Base-by-base conservation (phyloP, 139 green algal genomes). In the Chlorella ohadii region DNA sequence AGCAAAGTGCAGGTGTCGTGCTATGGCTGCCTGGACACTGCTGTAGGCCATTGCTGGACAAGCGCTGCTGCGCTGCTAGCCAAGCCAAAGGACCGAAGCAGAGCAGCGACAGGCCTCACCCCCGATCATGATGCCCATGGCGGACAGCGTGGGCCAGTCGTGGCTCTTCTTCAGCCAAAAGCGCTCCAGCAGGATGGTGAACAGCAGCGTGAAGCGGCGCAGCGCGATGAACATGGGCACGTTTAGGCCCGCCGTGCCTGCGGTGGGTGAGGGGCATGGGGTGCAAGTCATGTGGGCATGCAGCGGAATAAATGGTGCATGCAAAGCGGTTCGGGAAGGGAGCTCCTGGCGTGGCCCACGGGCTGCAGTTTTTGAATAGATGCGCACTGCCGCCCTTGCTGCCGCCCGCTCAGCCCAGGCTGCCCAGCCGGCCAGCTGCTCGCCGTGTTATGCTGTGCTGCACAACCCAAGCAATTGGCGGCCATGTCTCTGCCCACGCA, bases 201-300 rank as follows among this genome's bases (percentile, higher is more conserved):
- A 91, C 20, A 96, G 68, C 85, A 96, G 79, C 22, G 91, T 95
- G 80, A 95, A 95, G 28, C 93, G 85, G 28, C 93, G 88, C 41
- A 96, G 86, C 17, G 91, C 93, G 55, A 96, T 95, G 85, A 95
- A 96, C 93, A 96, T 96, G 16, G 93, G 93, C 7, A 96, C 88
- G 79, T 90, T 95, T 1, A 96, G 85, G 25, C 91, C 93, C 13
- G 81, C 89, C 16, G 93, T 96, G 77, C 92, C 91, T 88, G 71
- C 38, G 63, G n/a, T n/a, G n/a, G n/a, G n/a, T n/a, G n/a, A n/a
- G n/a, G n/a, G n/a, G n/a, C n/a, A n/a, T n/a, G n/a, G n/a, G n/a
- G n/a, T n/a, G n/a, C n/a, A n/a, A n/a, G n/a, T n/a, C n/a, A n/a
- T n/a, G n/a, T n/a, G n/a, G n/a, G n/a, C n/a, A n/a, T 39, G 6